phyloP scores from a whole-genome alignment of 805 yeast species.

The Candida taoyuanica region DNA sequence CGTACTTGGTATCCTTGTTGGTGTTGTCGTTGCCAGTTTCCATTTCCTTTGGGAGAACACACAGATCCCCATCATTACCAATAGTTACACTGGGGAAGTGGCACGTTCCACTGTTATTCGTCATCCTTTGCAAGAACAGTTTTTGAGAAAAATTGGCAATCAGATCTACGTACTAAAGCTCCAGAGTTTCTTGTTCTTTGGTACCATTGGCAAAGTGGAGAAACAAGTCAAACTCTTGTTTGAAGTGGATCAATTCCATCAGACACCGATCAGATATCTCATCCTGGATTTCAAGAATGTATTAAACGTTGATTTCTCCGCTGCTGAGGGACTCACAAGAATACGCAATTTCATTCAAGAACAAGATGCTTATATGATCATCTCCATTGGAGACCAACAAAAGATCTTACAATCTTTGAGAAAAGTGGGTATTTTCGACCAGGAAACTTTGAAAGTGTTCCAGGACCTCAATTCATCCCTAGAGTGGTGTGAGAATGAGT shows the following conservation, averaged over 20 bases:
- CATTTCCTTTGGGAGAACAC: conserved; percentile 95
- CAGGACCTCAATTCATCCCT: conserved; percentile 79
- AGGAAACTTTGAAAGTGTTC: conserved; percentile 54
- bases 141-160: conserved; percentile 78
- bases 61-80: conserved; percentile 72
- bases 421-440: conserved; percentile 72
- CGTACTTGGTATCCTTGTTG: conserved; percentile 87
- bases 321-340: conserved; percentile 92
- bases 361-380: conserved; percentile 63
- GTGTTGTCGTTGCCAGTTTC: conserved; percentile 85
- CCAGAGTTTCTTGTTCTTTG: conserved; percentile 88
- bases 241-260: conserved; percentile 40
- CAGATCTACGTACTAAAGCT: conserved; percentile 86
- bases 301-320: conserved; percentile 80
- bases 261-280: conserved; percentile 65
- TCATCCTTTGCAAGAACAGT: conserved; percentile 84
- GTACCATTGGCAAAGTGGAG: conserved; percentile 92
- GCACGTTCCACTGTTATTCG: conserved; percentile 91
- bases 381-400: conserved; percentile 73
- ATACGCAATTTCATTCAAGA: conserved; percentile 73
- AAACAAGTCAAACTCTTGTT: conserved; percentile 60
- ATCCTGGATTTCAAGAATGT: conserved; percentile 84
- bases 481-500: conserved; percentile 96
- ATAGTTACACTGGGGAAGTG: conserved; percentile 78
- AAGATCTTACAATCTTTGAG: conserved; percentile 64